A percentile compares a stretch with the other conserved stretches of the same genome.
phyloP scores from a whole-genome alignment of 2,329 filamentous ascomycete genomes.

The Hymenoscyphus occultus region DNA sequence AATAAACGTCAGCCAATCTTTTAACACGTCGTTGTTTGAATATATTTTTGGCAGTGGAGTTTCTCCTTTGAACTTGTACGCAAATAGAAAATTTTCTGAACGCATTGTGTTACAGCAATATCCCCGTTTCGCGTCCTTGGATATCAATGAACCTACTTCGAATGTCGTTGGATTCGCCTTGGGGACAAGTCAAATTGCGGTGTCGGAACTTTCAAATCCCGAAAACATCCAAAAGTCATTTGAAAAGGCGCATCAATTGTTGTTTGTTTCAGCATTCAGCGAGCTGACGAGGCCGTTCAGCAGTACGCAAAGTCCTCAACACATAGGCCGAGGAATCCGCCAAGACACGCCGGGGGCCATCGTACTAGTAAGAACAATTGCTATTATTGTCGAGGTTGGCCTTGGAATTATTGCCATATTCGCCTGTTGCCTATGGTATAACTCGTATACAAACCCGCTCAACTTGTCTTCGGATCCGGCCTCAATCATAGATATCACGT shows the following conservation, averaged over 20 bases:
- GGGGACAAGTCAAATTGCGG: conserved; percentile 26
- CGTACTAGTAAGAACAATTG: conserved; percentile 27
- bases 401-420: conserved; percentile 27
- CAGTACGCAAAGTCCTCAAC: neutral
- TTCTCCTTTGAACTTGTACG: conserved; percentile 5
- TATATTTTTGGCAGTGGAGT: conserved; percentile 33
- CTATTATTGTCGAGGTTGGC: conserved; percentile 30
- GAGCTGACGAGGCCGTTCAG: conserved; percentile 8
- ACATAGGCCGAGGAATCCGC: neutral
- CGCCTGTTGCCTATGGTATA: conserved; percentile 21
- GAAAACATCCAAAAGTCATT: conserved; percentile 37
- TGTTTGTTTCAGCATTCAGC: conserved; percentile 39
- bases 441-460: conserved; percentile 22
- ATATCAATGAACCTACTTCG: conserved; percentile 27
- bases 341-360: conserved; percentile 19
- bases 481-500: conserved; percentile 31
- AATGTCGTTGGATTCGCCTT: conserved; percentile 42
- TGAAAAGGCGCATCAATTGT: conserved; percentile 41
- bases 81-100: conserved; percentile 22
- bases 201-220: conserved; percentile 38
- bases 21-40: conserved; percentile 43
- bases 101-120: conserved; percentile 24
- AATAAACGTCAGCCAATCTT: conserved; percentile 30
- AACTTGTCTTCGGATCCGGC: conserved; percentile 32
- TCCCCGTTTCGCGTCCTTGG: conserved; percentile 23